Base-by-base conservation (phyloP, 2,329 filamentous ascomycete genomes). In the Talaromyces albobiverticillius region DNA sequence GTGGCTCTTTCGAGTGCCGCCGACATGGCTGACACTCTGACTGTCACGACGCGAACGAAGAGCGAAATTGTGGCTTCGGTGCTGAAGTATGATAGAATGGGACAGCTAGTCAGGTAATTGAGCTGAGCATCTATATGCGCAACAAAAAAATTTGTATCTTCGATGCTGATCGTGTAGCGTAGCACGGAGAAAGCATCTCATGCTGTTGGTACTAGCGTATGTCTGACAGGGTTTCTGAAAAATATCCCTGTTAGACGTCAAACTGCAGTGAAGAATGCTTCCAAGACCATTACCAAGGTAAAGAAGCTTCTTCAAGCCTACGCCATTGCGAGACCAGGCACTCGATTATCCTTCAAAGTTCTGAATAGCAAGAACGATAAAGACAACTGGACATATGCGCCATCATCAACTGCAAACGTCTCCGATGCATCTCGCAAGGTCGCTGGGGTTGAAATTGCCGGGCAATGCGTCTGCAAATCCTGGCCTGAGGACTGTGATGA, bases 1-100 rank as follows among this genome's bases (percentile, higher is more conserved):
- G 82, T 86, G 66, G 84, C 85, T 2, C 69, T 88, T 56, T 81
- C 83, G 2, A 85, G 82, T 62, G 75, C 81, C 51, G 81, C 80
- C 10, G 82, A 85, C 59, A 74, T 86, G 68, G 82, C 79, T 53
- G 76, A 78, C 4, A 62, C 66, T 2, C 56, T 87, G 41, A 69
- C 64, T 1, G 71, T 87, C 41, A 82, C 74, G 11, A 87, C 84
- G 2, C 74, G 82, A 47, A 73, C 82, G 29, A 79, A 82, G 57
- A 77, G 79, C 2, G 83, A 87, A 60, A 64, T 72, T 13, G 79
- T 80, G 23, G 84, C 77, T 6, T 73, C 74, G 5, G 71, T 66
- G 29, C 65, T 84, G 51, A 79, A 76, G 48, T 80, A 83, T 64
- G 72, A 71, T 48, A 68, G 75, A 45, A 69, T 75, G 50, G 83